Percentiles rank a stretch among this genome's conserved stretches.
Evolutionary conservation across 352 stramenopile species (phyloP).

Genomic region (Phytophthora citricola): DNA sequence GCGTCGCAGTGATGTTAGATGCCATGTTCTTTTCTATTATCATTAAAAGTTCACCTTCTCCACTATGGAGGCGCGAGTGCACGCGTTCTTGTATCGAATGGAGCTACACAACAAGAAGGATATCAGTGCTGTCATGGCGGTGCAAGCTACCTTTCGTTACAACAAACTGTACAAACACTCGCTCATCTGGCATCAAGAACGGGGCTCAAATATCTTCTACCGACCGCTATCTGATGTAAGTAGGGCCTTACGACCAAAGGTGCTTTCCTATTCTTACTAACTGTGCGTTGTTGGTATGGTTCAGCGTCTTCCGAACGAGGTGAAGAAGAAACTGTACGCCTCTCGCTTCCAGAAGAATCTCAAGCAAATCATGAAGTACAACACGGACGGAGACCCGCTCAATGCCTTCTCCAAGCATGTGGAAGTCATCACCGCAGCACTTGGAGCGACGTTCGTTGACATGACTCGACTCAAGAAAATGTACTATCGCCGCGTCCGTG

Average conservation of each 20-base stretch:
- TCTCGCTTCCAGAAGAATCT: slow-evolving; percentile 70
- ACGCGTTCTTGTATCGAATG: slow-evolving; percentile 73
- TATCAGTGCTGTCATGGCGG: slow-evolving; percentile 64
- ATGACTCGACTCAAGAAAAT: slow-evolving; percentile 67
- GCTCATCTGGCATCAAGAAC: slow-evolving; percentile 72
- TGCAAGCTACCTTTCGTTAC: slow-evolving; percentile 74
- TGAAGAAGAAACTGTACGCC: slow-evolving; percentile 80
- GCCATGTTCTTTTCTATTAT: slow-evolving; percentile 65
- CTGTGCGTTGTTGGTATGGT: neutral
- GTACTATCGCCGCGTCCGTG: slow-evolving; percentile 40
- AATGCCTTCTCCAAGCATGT: slow-evolving; percentile 76
- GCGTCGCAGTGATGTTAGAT: slow-evolving; percentile 42
- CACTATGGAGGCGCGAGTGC: slow-evolving; percentile 65
- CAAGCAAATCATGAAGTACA: slow-evolving; percentile 83
- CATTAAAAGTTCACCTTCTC: slow-evolving; percentile 74
- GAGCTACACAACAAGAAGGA: slow-evolving; percentile 70
- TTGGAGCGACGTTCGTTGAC: slow-evolving; percentile 62
- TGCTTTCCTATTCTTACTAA: slow-evolving; percentile 9
- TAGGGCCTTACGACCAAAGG: neutral
- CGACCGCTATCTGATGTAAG: slow-evolving; percentile 66
- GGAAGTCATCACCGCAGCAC: slow-evolving; percentile 70
- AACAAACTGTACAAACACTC: slow-evolving; percentile 71
- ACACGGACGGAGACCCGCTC: slow-evolving; percentile 72
- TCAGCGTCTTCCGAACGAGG: slow-evolving; percentile 71
- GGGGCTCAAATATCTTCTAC: slow-evolving; percentile 49